A percentile compares a stretch with the other conserved stretches of the same genome.
Evolutionary conservation across 352 stramenopile species (phyloP).

Genomic region (Globisporangium apiculatum): DNA sequence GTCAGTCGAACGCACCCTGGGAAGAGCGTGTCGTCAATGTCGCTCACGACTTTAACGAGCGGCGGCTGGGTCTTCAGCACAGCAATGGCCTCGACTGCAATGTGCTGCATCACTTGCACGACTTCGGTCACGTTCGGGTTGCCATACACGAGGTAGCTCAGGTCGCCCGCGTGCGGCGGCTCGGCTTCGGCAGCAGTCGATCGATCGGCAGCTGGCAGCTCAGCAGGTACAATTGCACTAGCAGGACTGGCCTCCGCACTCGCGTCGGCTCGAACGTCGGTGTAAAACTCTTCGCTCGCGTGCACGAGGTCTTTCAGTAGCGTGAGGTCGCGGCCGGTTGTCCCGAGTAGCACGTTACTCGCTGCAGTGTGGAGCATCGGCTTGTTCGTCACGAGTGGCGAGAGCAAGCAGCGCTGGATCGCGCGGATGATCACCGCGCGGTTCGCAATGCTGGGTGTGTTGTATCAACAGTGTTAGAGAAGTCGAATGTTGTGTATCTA

Average conservation of each 20-base stretch:
- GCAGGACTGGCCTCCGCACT: not conserved
- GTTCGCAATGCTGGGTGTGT: constrained; percentile 39
- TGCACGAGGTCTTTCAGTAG: constrained; percentile 79
- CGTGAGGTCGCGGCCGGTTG: constrained; percentile 59
- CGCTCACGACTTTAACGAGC: constrained; percentile 82
- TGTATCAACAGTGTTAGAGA: not conserved
- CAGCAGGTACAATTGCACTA: not conserved
- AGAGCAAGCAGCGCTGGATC: constrained; percentile 72
- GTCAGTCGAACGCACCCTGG: constrained; percentile 23
- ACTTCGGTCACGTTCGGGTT: constrained; percentile 80
- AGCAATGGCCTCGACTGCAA: constrained; percentile 67
- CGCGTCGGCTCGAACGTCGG: constrained; percentile 15
- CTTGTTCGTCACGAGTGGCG: constrained; percentile 63
- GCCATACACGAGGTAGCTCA: constrained; percentile 68
- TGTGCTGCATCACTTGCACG: constrained; percentile 79
- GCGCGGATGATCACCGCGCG: constrained; percentile 69
- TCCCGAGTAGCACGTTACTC: constrained; percentile 65
- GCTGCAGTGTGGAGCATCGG: constrained; percentile 52
- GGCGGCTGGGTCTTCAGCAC: constrained; percentile 45
- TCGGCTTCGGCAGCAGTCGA: constrained; percentile 15
- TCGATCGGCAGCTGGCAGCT: not conserved
- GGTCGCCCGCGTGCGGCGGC: constrained; percentile 57
- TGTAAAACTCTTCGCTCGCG: constrained; percentile 43
- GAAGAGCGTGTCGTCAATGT: constrained; percentile 84
- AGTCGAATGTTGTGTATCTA: too few species aligned